Conservation (phyloP, 768 basidiomycete species). For the Paxillus rubicundulus region DNA sequence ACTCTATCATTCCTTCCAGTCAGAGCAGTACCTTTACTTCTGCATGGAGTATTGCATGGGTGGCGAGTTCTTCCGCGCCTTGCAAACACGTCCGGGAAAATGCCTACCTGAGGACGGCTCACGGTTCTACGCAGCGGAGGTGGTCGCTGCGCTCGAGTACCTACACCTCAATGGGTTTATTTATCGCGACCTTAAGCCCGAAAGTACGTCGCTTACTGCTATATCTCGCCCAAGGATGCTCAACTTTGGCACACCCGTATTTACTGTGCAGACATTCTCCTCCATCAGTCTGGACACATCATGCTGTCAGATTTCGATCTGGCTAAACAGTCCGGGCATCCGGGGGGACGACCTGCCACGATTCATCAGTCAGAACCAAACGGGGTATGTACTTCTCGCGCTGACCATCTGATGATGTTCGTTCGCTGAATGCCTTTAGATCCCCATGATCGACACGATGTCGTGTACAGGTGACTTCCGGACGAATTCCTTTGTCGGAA, state of each 20-base stretch:
- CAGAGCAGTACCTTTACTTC: constrained; percentile 95
- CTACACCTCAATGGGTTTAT: constrained; percentile 99
- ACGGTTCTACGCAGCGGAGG: constrained; percentile 98
- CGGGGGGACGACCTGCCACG: constrained; percentile 80
- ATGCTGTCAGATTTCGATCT: constrained; percentile 99
- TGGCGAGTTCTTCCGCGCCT: constrained; percentile 97
- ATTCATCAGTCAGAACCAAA: constrained; percentile 84
- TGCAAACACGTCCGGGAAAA: constrained; percentile 95
- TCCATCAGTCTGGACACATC: constrained; percentile 98
- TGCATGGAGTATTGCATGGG: constrained; percentile 99
- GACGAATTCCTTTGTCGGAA: constrained; percentile 98
- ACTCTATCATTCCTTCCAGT: constrained; percentile 98
- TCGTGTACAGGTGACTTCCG: constrained; percentile 97
- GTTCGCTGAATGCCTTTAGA: constrained; percentile 40
- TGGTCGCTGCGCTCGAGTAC: constrained; percentile 96
- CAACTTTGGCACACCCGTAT: background rate
- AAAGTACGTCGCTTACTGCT: constrained; percentile 65
- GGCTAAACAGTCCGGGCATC: constrained; percentile 90
- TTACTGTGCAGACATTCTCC: constrained; percentile 73
- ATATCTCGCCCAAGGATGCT: background rate
- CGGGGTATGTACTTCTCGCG: constrained; percentile 57
- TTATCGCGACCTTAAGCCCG: constrained; percentile 98
- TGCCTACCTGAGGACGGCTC: constrained; percentile 95
- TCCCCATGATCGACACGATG: constrained; percentile 94
- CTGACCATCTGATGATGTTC: constrained; percentile 6